Evolutionary conservation across 2,329 filamentous ascomycete species (phyloP), one percentile per base, ranked within the genome.

Genomic region (Sporothrix brunneoviolacea): DNA sequence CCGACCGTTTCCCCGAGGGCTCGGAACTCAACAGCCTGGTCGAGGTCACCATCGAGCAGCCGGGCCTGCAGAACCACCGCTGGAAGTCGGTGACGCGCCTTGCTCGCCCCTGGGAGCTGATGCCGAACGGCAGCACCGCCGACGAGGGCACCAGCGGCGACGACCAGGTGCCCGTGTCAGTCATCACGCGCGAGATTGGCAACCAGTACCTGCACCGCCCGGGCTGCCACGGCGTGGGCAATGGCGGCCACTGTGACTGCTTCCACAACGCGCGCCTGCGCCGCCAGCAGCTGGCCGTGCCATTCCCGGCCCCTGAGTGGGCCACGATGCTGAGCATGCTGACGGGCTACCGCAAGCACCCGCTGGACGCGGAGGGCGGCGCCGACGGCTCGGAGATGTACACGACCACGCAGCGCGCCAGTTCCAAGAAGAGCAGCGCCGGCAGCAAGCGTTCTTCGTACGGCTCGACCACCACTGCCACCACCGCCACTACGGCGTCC

Each of bases 1-100:
- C 74, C 40, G 73, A 72, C 57, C 73, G 74, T 51, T 80, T 82
- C 58, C 79, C 79, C 4, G 66, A 71, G 10, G 75, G 77, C n/a
- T 79, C 79, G 4, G 76, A 81, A 59, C 72, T 84, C 50, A 66
- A 79, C 54, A 77, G 76, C 51, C 73, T 78, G 53, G 75, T 82
- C 30, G 76, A 83, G 64, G 72, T 84, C 50, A 72, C 71, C 50
- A 73, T 84, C 50, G 75, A 76, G 52, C 72, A 76, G 55, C 71
- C 70, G 15, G 69, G 66, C 30, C 69, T 82, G 43, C 72, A 78
- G 57, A 74, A 72, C 59, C 77, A 80, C 60, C 70, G 70, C 35
- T 84, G 80, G 80, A 76, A 78, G 64, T 80, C 79, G 51, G 66
- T 78, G 42, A 83, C 80, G 12, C 74, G 72, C 16, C 71, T 84